phyloP scores from a whole-genome alignment of 2,329 filamentous ascomycete species.

The Aspergillus aculeatinus region DNA sequence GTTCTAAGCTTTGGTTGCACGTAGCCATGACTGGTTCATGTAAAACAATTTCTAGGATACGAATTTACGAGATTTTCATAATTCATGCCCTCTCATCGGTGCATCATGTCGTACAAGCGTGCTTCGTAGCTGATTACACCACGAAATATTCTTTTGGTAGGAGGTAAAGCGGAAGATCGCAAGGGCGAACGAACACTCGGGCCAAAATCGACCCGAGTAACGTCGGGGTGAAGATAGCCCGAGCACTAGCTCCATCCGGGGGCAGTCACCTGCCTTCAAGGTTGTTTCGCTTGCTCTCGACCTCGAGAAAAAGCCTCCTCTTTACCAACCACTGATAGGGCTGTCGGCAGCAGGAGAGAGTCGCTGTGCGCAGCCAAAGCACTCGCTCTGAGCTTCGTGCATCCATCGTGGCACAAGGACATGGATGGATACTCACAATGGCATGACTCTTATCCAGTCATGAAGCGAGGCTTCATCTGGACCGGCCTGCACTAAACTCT shows the following conservation, averaged over 20 bases:
- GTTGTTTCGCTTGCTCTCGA: no score
- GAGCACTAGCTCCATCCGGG: background rate
- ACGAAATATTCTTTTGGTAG: no score
- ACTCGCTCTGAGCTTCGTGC: background rate
- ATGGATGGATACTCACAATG: background rate
- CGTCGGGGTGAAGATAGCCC: conserved; percentile 3
- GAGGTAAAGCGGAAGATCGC: background rate
- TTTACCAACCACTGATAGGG: no score
- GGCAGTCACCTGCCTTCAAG: no score
- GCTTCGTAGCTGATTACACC: background rate
- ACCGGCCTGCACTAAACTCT: background rate
- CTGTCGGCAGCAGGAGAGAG: no score
- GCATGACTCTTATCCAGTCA: background rate
- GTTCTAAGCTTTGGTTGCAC: background rate
- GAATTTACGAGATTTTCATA: conserved; percentile 6
- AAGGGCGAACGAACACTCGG: background rate
- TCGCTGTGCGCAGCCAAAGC: no score
- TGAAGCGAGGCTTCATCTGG: background rate
- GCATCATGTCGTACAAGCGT: background rate
- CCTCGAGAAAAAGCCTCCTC: no score
- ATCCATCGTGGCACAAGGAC: background rate
- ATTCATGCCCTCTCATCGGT: background rate
- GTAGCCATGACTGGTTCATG: conserved; percentile 8
- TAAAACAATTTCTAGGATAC: conserved; percentile 7
- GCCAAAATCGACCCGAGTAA: background rate